Conservation (phyloP, 176 grass and related monocot species). For the Coix lacrymajobi region DNA sequence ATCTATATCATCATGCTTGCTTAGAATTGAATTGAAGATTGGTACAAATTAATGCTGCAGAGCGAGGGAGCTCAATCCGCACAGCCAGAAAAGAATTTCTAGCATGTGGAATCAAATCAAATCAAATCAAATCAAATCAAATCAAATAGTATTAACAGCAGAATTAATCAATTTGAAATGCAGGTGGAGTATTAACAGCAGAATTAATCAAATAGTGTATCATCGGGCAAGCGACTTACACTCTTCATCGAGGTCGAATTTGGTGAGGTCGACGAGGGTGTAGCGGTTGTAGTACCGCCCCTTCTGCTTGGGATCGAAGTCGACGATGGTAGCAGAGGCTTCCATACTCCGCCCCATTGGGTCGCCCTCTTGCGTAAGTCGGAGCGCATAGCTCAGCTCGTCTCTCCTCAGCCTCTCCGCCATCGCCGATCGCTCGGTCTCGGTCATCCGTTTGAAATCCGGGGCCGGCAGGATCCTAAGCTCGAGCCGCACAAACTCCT, state of each 20-base stretch:
- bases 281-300: neutral
- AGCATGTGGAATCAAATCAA: neutral
- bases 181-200: neutral
- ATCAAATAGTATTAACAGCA: no score
- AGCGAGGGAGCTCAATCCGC: no score
- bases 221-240: neutral
- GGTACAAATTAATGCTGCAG: neutral
- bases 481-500: neutral
- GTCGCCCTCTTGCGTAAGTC: neutral
- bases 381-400: neutral
- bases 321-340: neutral
- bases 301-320: neutral
- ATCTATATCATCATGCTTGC: neutral
- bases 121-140: neutral
- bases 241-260: neutral
- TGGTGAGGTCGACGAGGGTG: neutral
- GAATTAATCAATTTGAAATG: no score
- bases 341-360: rapidly evolving
- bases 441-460: neutral
- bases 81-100: neutral
- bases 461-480: neutral
- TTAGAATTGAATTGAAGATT: neutral
- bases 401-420: neutral
- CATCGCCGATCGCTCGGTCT: neutral
- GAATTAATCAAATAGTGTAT: no score